Base-by-base conservation (phyloP, 1,284 basidiomycete species). In the Trichosporon coremiiforme region DNA sequence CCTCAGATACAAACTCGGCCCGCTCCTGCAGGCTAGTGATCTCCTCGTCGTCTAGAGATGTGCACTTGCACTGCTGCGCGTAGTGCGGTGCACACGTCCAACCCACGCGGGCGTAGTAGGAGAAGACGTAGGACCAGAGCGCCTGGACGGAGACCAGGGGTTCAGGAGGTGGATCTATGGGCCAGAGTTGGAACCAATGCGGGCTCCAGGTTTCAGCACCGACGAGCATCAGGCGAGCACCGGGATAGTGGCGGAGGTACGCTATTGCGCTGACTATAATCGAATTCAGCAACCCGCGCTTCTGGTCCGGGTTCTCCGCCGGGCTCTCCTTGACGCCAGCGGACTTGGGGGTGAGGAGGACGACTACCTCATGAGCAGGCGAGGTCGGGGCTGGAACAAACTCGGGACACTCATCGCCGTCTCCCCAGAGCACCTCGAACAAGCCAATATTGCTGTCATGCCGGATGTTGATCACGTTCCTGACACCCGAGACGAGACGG, bases 1-100 rank as follows among this genome's bases (percentile, higher is more conserved):
- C 17, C 57, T 35, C 57, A 9, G 57, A 7, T 12, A 62, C 57
- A 22, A 62, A n/a, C 29, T 17, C 13, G 17, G n/a, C 15, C 2
- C 29, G 13, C 15, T 33, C 31, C 7, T n/a, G 17, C 15, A 62
- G 29, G 4, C 29, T 15, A 13, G 5, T 1, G 33, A 62, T 62
- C 57, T 33, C 57, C 10, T 62, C 57, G 4, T 62, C 57, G 17
- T n/a, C 13, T 2, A 62, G 57, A 1, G 57, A 12, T 10, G 31
- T n/a, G 57, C 57, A 62, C 57, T 33, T 62, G 15, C 15, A 4
- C 57, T n/a, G 35, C 57, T 62, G 31, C 15, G 57, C 15, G 8
- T 62, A 62, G 57, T 62, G 57, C 31, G 57, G 57, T 3, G 31
- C 31, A n/a, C 57, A 33, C 17, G 57, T 33, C 57, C 57, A 62